Percentiles rank a stretch among this genome's conserved stretches.
These are phyloP conservation scores for Diutina pseudorugosa DNA, from an alignment of 1,139 yeast species.

Conservation along the genomic window DNA sequence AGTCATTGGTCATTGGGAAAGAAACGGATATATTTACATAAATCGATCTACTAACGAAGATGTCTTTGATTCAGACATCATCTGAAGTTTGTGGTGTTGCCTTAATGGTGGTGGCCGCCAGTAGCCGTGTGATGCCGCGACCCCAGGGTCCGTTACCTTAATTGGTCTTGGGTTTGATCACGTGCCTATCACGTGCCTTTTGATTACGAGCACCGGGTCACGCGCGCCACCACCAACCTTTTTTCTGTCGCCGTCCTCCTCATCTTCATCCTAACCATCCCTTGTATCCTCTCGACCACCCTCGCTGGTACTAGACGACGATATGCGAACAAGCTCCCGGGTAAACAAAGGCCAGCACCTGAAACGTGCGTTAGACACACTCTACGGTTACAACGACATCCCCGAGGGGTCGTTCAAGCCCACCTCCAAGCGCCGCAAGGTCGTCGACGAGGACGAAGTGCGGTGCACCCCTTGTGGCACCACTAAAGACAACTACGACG, in stretches of 20 bases:
- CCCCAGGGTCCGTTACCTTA: too few relatives aligned
- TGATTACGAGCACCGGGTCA: not conserved
- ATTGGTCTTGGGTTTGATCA: too few relatives aligned
- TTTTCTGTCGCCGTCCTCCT: not conserved
- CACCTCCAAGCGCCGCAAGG: not conserved
- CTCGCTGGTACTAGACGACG: not conserved
- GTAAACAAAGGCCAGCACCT: constrained; percentile 2
- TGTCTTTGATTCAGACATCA: too few relatives aligned
- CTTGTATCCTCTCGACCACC: not conserved
- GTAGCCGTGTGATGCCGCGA: too few relatives aligned
- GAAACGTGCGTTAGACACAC: not conserved
- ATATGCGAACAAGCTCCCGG: not conserved
- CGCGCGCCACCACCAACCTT: not conserved
- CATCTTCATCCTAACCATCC: not conserved
- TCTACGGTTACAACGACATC: not conserved
- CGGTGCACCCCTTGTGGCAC: constrained; percentile 57
- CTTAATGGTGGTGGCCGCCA: too few relatives aligned
- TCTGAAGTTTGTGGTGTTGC: too few relatives aligned
- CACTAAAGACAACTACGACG: constrained; percentile 50
- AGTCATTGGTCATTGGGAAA: too few relatives aligned
- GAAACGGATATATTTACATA: too few relatives aligned
- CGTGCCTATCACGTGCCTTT: not conserved
- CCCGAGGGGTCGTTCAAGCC: not conserved
- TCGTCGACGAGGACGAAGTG: constrained; percentile 33
- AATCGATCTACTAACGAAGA: too few relatives aligned